These are phyloP conservation scores for Xylaria digitata DNA, from an alignment of 2,329 filamentous ascomycete species.

Conservation along the genomic window DNA sequence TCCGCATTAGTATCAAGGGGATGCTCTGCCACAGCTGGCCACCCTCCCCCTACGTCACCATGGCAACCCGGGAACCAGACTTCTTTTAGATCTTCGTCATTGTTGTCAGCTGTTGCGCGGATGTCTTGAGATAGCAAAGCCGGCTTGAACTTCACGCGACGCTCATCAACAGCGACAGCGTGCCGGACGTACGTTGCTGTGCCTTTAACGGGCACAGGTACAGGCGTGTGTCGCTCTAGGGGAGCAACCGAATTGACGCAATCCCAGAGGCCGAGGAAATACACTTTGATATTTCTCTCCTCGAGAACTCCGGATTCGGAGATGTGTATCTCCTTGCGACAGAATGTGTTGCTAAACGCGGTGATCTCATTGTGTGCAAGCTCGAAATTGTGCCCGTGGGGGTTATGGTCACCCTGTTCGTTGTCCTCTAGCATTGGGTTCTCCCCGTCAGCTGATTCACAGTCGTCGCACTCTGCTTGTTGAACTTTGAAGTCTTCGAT, in stretches of 20 bases:
- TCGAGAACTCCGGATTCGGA: constrained; percentile 23
- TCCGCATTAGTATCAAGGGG: constrained; percentile 42
- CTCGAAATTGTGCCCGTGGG: constrained; percentile 49
- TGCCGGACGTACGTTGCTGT: constrained; percentile 62
- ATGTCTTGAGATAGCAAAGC: constrained; percentile 59
- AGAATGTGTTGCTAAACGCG: constrained; percentile 62
- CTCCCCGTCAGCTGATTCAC: constrained; percentile 15
- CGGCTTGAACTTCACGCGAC: constrained; percentile 66
- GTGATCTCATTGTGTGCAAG: constrained; percentile 54
- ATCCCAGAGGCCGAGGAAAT: constrained; percentile 68
- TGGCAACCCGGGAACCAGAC: constrained; percentile 68
- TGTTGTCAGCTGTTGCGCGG: constrained; percentile 39
- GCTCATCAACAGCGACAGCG: constrained; percentile 65
- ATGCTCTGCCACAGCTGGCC: constrained; percentile 51
- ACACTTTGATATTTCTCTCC: constrained; percentile 55
- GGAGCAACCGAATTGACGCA: constrained; percentile 64
- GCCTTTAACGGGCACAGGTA: constrained; percentile 53
- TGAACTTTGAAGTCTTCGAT: constrained; percentile 49
- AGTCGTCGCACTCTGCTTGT: constrained; percentile 35
- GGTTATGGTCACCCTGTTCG: constrained; percentile 29
- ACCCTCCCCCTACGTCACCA: constrained; percentile 66
- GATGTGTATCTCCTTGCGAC: constrained; percentile 52
- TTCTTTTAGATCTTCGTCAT: constrained; percentile 59
- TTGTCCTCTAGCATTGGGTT: constrained; percentile 36
- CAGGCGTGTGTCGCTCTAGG: constrained; percentile 53